phyloP scores from a whole-genome alignment of 495 filamentous ascomycete genomes.

The Physcia stellaris region DNA sequence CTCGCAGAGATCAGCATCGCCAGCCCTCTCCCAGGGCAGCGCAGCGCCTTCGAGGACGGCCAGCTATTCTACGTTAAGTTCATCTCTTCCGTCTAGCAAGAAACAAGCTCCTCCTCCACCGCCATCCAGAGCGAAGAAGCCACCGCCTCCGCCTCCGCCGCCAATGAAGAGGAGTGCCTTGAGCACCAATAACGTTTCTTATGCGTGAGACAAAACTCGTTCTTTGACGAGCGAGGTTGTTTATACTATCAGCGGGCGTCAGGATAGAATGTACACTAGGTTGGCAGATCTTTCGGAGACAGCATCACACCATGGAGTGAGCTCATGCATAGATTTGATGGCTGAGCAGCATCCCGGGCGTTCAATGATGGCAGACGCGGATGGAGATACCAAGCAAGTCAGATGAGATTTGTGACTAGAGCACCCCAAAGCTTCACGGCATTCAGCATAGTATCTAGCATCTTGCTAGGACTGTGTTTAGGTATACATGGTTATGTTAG shows the following conservation, averaged over 20 bases:
- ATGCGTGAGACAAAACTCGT: conserved; percentile 6
- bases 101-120: conserved; percentile 73
- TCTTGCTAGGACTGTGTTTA: no score
- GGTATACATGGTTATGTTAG: no score
- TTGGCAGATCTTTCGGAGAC: no score
- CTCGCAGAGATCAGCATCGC: conserved; percentile 37
- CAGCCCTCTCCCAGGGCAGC: conserved; percentile 49
- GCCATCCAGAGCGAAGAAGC: conserved; percentile 67
- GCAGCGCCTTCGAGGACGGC: conserved; percentile 42
- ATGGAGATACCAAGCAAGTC: no score
- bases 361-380: no score
- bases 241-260: neutral
- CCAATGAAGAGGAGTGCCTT: conserved; percentile 33
- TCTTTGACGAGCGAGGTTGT: neutral
- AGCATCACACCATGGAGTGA: no score
- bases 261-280: no score
- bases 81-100: conserved; percentile 29
- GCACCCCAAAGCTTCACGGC: no score
- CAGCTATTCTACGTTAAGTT: conserved; percentile 33
- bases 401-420: no score
- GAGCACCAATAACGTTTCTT: conserved; percentile 17
- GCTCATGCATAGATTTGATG: no score
- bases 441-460: no score
- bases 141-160: conserved; percentile 49
- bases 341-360: no score